Base-by-base conservation (phyloP, 2,329 filamentous ascomycete genomes). In the Sclerotinia spermophila region DNA sequence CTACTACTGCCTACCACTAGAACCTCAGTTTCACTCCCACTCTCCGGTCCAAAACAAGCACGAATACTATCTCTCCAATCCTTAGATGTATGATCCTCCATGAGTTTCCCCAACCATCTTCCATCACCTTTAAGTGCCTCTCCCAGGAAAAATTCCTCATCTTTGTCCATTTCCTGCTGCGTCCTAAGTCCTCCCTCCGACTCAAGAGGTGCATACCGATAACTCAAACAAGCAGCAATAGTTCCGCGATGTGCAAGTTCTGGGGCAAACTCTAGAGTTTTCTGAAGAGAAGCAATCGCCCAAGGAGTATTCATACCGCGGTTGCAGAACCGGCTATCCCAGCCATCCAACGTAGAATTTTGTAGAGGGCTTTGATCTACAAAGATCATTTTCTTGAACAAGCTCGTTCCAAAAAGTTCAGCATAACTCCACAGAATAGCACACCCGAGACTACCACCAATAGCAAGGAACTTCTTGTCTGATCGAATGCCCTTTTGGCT, bases 311-410 rank as follows among this genome's bases (percentile, higher is more conserved):
- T 79, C 74, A 78, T 76, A 0, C 76, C 77, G 13, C 77, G 74
- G 42, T 79, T 79, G 59, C 77, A 78, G 68, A 74, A 76, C 0
- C 69, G 67, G 4, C 72, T 68, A 24, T 75, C 75, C 78, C 78
- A 79, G 24, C 74, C 75, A 33, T 75, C 72, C 8, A 74, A 71
- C 10, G 75, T 72, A 24, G 55, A 71, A 69, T 79, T 76, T 56
- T 79, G 78, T 3, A 79, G 73, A 0, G 78, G 78, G 3, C 76
- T 74, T 70, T 79, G 78, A 69, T 79, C 78, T 24, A 79, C 74
- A 60, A 78, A 79, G 13, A 79, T 71, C 59, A 75, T 74, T 67
- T 78, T 75, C 5, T 74, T 73, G 70, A 79, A 79, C 3, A 73
- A 71, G 0, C 55, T 0, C 1, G 77, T 76, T 45, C 74, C 75